Percentiles rank a stretch among this genome's conserved stretches.
These are phyloP conservation scores for Globisporangium cederbergense DNA, from an alignment of 352 stramenopile genomes.

Conservation along the genomic window DNA sequence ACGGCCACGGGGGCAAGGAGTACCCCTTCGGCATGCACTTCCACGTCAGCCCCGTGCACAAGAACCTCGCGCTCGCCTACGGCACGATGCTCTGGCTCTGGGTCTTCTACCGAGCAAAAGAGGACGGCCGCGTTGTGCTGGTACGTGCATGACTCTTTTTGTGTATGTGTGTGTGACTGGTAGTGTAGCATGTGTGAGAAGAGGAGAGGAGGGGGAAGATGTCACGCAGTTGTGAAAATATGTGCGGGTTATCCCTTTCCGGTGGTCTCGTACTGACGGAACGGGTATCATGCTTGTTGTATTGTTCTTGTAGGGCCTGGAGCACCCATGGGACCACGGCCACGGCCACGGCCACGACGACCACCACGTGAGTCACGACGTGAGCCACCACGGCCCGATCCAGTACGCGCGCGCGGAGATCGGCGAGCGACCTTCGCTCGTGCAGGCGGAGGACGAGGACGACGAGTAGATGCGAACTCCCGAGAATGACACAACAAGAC, in stretches of 20 bases:
- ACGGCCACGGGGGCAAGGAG: constrained; percentile 44
- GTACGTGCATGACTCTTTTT: constrained; percentile 27
- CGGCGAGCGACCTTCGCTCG: constrained; percentile 51
- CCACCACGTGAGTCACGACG: constrained; percentile 18
- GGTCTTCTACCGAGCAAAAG: constrained; percentile 88
- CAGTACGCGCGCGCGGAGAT: constrained; percentile 71
- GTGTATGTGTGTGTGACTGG: neutral
- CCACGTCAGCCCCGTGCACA: constrained; percentile 86
- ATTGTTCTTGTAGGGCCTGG: constrained; percentile 56
- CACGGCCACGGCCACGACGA: constrained; percentile 45
- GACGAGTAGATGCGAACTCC: constrained; percentile 27
- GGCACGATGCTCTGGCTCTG: constrained; percentile 89
- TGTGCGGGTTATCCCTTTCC: neutral
- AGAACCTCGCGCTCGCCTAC: constrained; percentile 84
- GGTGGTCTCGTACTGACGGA: constrained; percentile 15
- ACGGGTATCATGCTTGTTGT: neutral
- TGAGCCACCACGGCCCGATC: constrained; percentile 44
- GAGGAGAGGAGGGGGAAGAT: neutral
- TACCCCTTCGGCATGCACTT: constrained; percentile 89
- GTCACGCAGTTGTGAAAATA: neutral
- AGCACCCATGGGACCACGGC: constrained; percentile 85
- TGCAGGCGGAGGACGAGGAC: constrained; percentile 41
- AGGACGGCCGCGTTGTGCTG: constrained; percentile 79
- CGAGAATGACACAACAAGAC: constrained; percentile 1
- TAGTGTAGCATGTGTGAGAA: neutral